phyloP scores from a whole-genome alignment of 805 yeast genomes.

The Cyberlindnera mrakii region DNA sequence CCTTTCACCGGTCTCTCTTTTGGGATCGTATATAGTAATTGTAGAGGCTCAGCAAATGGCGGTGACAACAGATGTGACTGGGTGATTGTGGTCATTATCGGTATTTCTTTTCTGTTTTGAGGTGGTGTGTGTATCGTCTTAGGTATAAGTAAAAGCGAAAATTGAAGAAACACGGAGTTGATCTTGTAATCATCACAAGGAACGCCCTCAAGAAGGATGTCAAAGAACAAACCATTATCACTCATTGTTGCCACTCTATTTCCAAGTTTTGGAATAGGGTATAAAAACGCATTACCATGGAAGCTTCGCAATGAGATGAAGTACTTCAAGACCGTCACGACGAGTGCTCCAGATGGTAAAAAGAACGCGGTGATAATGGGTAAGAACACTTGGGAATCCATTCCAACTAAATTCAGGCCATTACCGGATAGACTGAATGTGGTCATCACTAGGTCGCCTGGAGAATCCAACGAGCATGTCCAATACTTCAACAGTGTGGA shows the following conservation, averaged over 20 bases:
- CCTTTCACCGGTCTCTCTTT: not conserved
- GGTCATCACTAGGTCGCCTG: constrained; percentile 46
- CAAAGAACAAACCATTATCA: constrained; percentile 35
- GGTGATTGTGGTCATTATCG: constrained; percentile 2
- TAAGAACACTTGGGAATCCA: constrained; percentile 91
- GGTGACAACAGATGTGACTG: constrained; percentile 8
- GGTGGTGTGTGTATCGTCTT: no score
- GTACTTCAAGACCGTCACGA: constrained; percentile 74
- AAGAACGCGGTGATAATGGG: constrained; percentile 91
- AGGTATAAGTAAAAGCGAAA: no score
- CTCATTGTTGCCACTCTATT: constrained; percentile 81
- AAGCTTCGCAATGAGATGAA: constrained; percentile 75
- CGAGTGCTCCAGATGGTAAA: constrained; percentile 23
- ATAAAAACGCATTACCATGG: constrained; percentile 84
- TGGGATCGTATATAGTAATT: constrained; percentile 13
- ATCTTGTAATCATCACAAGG: not conserved
- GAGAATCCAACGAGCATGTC: constrained; percentile 22
- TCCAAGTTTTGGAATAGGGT: constrained; percentile 82
- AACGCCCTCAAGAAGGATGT: not conserved
- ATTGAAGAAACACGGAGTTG: no score
- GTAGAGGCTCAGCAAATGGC: constrained; percentile 10
- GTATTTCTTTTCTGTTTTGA: not conserved
- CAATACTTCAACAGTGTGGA: constrained; percentile 35
- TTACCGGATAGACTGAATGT: constrained; percentile 70
- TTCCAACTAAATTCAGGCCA: constrained; percentile 81